Base-by-base conservation (phyloP, 768 basidiomycete genomes). In the Auricularia heimuer region DNA sequence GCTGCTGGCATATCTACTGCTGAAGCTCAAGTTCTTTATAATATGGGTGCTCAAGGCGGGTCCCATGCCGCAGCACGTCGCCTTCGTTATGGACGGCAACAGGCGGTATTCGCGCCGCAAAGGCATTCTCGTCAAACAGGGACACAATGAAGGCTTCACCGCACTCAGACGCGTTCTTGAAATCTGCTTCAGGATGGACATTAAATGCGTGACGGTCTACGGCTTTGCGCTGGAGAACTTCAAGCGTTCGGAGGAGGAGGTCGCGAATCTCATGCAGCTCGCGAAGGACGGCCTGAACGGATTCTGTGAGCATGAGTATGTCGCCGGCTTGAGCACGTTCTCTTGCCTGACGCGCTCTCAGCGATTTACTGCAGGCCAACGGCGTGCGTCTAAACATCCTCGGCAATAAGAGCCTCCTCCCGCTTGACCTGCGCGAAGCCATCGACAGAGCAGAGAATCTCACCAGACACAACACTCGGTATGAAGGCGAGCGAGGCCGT, bases 181-280 rank as follows among this genome's bases (percentile, higher is more conserved):
- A 73, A 80, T 94, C 35, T 95, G 95, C 70, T 77, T 96, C 24
- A 79, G 82, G 1, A 81, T 99, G n/a, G 78, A 85, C 12, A 81
- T 99, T 61, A 81, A 78, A 66, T 93, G 89, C 66, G 94, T 98
- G 33, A 88, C 92, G 2, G 91, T 89, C n/a, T 99, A 96, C 70
- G 93, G 94, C n/a, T 99, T 99, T 75, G 85, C 94, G 1, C 94
- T 98, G 66, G 96, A 98, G 70, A 99, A 98, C 77, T 98, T 98
- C 78, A 91, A 91, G 67, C 83, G 97, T 24, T 82, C 89, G 0
- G 78, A 83, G 63, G 87, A 88, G 3, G 97, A 99, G 73, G 93
- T 99, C 1, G 85, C 89, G 33, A 85, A 85, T 2, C 80, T 98
- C 69, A 94, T 99, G 93, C 74, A 77, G n/a, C 74, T 99, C 61